These are phyloP conservation scores for Botryotinia calthae DNA, from an alignment of 2,329 filamentous ascomycete genomes.

Conservation along the genomic window DNA sequence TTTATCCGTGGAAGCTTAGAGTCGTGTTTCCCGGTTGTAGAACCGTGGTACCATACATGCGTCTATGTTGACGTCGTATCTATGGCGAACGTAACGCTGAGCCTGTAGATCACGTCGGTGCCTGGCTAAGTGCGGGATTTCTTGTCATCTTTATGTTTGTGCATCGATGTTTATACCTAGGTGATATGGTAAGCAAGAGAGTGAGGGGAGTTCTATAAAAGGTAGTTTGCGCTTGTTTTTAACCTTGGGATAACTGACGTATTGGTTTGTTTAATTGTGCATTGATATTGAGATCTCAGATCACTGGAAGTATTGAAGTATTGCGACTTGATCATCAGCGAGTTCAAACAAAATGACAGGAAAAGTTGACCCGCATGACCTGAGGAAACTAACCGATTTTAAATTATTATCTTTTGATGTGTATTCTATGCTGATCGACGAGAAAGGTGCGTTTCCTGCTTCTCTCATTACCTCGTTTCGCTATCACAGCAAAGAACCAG, in stretches of 20 bases:
- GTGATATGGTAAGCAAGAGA: not conserved
- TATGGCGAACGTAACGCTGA: not conserved
- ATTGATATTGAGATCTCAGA: not conserved
- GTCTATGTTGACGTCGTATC: not conserved
- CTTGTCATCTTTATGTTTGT: not conserved
- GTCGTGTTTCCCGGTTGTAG: not conserved
- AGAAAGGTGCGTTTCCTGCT: slow-evolving; percentile 13
- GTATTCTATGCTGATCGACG: slow-evolving; percentile 26
- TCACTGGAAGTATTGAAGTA: not conserved
- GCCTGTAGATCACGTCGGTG: not conserved
- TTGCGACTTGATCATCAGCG: not conserved
- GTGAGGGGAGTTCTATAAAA: not conserved
- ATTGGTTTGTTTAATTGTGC: not conserved
- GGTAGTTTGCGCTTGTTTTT: not conserved
- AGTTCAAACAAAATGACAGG: not conserved
- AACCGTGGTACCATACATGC: not conserved
- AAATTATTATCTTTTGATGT: slow-evolving; percentile 27
- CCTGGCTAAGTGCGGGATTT: not conserved
- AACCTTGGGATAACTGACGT: not conserved
- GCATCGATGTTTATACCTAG: not conserved
- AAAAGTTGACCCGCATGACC: slow-evolving; percentile 20
- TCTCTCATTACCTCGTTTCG: not conserved
- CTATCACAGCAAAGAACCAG: not conserved
- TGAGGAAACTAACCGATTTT: slow-evolving; percentile 25
- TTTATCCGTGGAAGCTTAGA: not conserved